These are phyloP conservation scores for Apiospora hydei DNA, from an alignment of 2,329 filamentous ascomycete species.

Conservation along the genomic window DNA sequence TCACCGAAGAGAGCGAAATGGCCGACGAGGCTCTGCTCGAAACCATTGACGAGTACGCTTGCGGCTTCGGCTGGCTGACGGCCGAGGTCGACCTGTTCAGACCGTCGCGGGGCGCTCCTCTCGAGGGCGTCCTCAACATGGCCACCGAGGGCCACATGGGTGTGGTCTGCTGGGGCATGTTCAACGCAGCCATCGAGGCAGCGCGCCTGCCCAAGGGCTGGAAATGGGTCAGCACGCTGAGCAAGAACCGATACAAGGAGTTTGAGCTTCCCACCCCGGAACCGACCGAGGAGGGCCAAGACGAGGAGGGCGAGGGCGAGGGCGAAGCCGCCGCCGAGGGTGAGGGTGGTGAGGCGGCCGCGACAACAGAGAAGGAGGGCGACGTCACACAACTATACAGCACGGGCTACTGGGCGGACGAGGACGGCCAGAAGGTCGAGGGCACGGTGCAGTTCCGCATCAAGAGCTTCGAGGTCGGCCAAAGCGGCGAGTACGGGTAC, in stretches of 20 bases:
- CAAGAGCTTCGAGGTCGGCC: constrained; percentile 82
- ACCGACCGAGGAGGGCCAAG: constrained; percentile 40
- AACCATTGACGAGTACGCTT: constrained; percentile 81
- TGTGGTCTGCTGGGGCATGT: constrained; percentile 87
- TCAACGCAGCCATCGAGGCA: constrained; percentile 87
- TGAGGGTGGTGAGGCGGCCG: constrained; percentile 32
- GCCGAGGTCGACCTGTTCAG: constrained; percentile 86
- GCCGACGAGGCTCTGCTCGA: constrained; percentile 54
- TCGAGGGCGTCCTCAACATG: constrained; percentile 84
- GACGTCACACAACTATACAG: constrained; percentile 60
- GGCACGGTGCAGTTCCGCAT: constrained; percentile 80
- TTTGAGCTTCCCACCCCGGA: constrained; percentile 47
- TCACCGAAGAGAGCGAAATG: constrained; percentile 55
- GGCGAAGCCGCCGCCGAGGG: constrained; percentile 32
- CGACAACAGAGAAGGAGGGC: constrained; percentile 55
- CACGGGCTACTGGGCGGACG: constrained; percentile 80
- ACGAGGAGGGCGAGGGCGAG: constrained; percentile 32
- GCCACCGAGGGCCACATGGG: constrained; percentile 91
- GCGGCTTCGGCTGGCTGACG: constrained; percentile 87
- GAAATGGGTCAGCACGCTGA: constrained; percentile 76
- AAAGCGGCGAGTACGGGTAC: constrained; percentile 78
- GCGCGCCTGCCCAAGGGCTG: constrained; percentile 78
- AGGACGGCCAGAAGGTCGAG: constrained; percentile 70
- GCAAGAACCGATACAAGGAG: constrained; percentile 43
- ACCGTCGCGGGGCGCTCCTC: constrained; percentile 73